Evolutionary conservation across 805 yeast species (phyloP).

Genomic region (Cyberlindnera subsufficiens): DNA sequence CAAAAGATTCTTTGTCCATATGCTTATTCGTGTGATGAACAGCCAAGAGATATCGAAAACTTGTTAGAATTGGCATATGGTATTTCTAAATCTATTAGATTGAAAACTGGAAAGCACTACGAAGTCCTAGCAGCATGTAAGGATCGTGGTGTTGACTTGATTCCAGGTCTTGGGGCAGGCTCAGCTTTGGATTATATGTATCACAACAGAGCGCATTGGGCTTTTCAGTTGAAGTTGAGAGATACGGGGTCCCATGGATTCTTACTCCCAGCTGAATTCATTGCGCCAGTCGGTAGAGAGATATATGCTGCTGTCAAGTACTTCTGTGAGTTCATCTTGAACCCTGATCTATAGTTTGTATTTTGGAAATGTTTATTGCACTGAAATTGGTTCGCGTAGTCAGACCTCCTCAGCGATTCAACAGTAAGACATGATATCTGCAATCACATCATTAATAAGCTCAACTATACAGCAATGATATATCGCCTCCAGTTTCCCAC

Average conservation of each 20-base stretch:
- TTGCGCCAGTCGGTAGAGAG: constrained; percentile 74
- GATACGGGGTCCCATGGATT: constrained; percentile 84
- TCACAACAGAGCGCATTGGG: constrained; percentile 77
- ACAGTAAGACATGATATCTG: no score
- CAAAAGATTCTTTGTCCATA: constrained; percentile 81
- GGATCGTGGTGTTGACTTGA: constrained; percentile 67
- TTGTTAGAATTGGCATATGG: constrained; percentile 79
- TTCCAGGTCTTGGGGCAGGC: constrained; percentile 76
- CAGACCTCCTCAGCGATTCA: no score
- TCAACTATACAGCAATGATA: no score
- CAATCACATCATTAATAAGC: no score
- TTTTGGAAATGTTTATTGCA: no score
- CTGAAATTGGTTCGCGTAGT: no score
- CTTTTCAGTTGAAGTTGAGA: constrained; percentile 74
- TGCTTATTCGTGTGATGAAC: constrained; percentile 67
- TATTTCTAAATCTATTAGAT: constrained; percentile 64
- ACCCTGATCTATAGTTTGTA: constrained; percentile 29
- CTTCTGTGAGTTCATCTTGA: constrained; percentile 46
- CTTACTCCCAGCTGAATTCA: constrained; percentile 62
- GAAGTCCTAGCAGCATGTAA: constrained; percentile 73
- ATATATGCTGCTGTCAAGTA: constrained; percentile 61
- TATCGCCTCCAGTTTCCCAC: no score
- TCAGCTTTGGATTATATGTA: constrained; percentile 80
- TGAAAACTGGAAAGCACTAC: constrained; percentile 57
- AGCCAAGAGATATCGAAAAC: constrained; percentile 78